Evolutionary conservation across 805 yeast genomes (phyloP), one percentile per base, ranked within the genome.

Genomic region (Kregervanrija fluxuum): DNA sequence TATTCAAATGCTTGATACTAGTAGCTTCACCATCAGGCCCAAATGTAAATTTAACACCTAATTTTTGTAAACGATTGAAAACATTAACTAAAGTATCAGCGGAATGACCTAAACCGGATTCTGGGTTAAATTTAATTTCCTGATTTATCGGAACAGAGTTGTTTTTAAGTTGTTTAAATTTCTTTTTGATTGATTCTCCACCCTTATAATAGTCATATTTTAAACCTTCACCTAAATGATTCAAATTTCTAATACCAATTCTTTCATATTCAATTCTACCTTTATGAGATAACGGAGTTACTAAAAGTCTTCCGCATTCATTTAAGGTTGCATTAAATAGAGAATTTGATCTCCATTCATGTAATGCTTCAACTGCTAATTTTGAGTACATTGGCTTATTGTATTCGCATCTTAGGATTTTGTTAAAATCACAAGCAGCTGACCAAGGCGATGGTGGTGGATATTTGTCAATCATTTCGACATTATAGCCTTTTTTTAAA

Each of bases 381-480:
- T 58, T 57, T 0, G 76, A 57, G 45, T 74, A 73, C n/a, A 62
- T 53, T 30, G 58, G 36, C 43, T 73, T 75, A 5, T 66, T 55
- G 48, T 75, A 74, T 49, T 74, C 79, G 0, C 72, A 61, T 40
- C 79, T 59, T 12, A 75, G 65, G 40, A 75, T 73, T 52, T 75
- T 73, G 51, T 74, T 74, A 42, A 62, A 62, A 48, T 75, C 80
- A 44, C 64, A 66, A 9, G 77, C 69, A 30, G 79, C 77, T 2
- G 77, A 68, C 56, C 63, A 58, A 2, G 68, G 65, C 2, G 75
- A 69, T n/a, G 77, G 77, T 1, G 71, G 65, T 14, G 65, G 58
- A 43, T 59, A 62, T n/a, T 61, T 61, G 54, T 70, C 74, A 8
- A 69, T 49, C 1, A 67, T 65, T 0, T 56, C 51, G 13, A 69